These are phyloP conservation scores for Candida ortonii DNA, from an alignment of 805 yeast species.

Conservation along the genomic window DNA sequence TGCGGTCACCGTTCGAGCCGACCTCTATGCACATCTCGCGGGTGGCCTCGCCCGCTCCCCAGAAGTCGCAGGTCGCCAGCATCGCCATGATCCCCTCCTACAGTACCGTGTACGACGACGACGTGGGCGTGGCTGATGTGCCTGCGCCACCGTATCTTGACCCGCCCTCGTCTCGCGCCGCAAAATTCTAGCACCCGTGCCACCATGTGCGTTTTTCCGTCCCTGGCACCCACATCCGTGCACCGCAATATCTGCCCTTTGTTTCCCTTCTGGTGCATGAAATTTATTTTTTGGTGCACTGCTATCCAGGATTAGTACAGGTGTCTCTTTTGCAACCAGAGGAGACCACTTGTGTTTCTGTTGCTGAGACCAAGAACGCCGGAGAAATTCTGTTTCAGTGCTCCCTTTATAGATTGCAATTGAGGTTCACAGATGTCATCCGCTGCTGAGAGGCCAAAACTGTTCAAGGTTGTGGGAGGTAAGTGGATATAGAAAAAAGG, in stretches of 20 bases:
- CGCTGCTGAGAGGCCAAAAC: conserved; percentile 16
- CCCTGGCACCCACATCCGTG: no score
- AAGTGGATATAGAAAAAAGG: conserved; percentile 9
- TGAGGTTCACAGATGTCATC: not conserved
- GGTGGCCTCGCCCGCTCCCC: conserved; percentile 18
- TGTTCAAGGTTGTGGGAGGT: conserved; percentile 36
- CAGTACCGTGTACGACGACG: conserved; percentile 28
- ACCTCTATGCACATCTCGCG: conserved; percentile 23
- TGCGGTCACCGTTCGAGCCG: no score
- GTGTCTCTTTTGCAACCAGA: no score
- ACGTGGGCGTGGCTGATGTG: conserved; percentile 17
- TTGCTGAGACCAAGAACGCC: no score
- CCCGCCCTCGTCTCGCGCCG: conserved; percentile 6
- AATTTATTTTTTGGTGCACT: no score
- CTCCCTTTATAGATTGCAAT: not conserved
- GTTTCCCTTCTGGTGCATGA: no score
- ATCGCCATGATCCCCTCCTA: conserved; percentile 26
- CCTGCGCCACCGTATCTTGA: conserved; percentile 28
- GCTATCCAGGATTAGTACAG: no score
- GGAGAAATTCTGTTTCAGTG: not conserved
- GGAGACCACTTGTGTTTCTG: no score
- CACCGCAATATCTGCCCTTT: no score
- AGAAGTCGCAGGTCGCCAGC: conserved; percentile 7
- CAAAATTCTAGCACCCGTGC: conserved; percentile 1
- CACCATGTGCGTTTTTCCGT: not conserved